Conservation (phyloP, 1,284 basidiomycete genomes). For the Gymnopus androsaceus region DNA sequence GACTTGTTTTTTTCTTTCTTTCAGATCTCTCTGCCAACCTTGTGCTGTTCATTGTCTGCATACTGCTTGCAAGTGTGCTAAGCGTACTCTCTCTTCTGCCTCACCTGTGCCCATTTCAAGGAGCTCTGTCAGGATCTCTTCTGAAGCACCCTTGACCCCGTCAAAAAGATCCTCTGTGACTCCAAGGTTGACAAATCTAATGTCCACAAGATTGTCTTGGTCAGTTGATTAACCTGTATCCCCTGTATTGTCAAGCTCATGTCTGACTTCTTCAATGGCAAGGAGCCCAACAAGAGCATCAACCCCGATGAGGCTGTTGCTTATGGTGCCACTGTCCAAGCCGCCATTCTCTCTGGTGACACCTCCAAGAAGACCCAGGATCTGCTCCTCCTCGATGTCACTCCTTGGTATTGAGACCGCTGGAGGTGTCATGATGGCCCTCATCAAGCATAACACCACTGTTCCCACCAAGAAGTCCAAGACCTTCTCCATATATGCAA, state of each 20-base stretch:
- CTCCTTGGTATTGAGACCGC: constrained; percentile 97
- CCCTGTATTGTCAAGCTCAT: constrained; percentile 98
- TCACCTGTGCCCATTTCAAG: constrained; percentile 99
- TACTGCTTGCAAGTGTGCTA: constrained; percentile 98
- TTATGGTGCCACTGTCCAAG: constrained; percentile 99
- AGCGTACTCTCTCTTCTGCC: constrained; percentile 97
- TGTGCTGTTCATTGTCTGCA: constrained; percentile 97
- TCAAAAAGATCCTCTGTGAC: constrained; percentile 98
- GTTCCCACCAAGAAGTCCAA: constrained; percentile 99
- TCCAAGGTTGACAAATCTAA: constrained; percentile 96
- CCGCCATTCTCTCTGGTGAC: constrained; percentile 96
- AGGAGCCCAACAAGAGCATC: constrained; percentile 95
- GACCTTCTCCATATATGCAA: constrained; percentile 98
- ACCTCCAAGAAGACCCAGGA: constrained; percentile 98
- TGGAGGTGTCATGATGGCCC: constrained; percentile 97
- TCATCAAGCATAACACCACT: constrained; percentile 98
- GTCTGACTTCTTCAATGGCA: constrained; percentile 98
- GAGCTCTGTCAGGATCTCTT: constrained; percentile 98
- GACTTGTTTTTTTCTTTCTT: background rate
- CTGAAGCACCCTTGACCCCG: constrained; percentile 95
- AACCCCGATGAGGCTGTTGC: constrained; percentile 99
- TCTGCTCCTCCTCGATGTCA: constrained; percentile 94
- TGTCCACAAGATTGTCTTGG: constrained; percentile 96
- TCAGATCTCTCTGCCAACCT: constrained; percentile 84
- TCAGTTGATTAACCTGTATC: constrained; percentile 98